Evolutionary conservation across 2,329 filamentous ascomycete genomes (phyloP).

Genomic region (Pseudopithomyces chartarum): DNA sequence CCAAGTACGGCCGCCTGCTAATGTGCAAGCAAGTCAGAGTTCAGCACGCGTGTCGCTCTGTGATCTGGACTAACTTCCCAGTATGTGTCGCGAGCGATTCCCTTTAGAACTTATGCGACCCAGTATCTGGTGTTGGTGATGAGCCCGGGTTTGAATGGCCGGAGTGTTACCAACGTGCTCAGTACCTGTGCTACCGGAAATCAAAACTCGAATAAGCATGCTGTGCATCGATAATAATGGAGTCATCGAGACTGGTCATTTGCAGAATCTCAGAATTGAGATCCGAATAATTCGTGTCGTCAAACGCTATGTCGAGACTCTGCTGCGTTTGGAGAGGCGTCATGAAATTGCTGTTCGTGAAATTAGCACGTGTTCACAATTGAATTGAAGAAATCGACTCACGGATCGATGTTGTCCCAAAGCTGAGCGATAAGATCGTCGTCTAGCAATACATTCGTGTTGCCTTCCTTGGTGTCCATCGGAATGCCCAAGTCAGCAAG

Average conservation of each 20-base stretch:
- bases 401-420: slow-evolving; percentile 41
- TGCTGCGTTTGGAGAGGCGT: slow-evolving; percentile 41
- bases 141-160: too few relatives aligned
- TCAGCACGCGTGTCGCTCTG: too few relatives aligned
- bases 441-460: slow-evolving; percentile 26
- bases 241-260: slow-evolving; percentile 37
- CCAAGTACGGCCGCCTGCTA: too few relatives aligned
- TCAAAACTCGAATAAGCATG: slow-evolving; percentile 26
- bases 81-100: too few relatives aligned
- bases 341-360: slow-evolving; percentile 30
- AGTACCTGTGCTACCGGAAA: slow-evolving; percentile 12
- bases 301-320: slow-evolving; percentile 38
- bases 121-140: too few relatives aligned
- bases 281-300: slow-evolving; percentile 38
- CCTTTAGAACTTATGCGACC: too few relatives aligned
- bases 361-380: background rate
- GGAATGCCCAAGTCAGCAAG: slow-evolving; percentile 37
- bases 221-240: slow-evolving; percentile 32
- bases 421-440: slow-evolving; percentile 36
- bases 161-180: too few relatives aligned
- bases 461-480: slow-evolving; percentile 13
- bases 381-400: slow-evolving; percentile 9
- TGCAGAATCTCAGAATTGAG: slow-evolving; percentile 36
- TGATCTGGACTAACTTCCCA: too few relatives aligned
- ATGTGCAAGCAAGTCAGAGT: too few relatives aligned